phyloP scores from a whole-genome alignment of 768 basidiomycete species.

The Pleurotus tuoliensis region DNA sequence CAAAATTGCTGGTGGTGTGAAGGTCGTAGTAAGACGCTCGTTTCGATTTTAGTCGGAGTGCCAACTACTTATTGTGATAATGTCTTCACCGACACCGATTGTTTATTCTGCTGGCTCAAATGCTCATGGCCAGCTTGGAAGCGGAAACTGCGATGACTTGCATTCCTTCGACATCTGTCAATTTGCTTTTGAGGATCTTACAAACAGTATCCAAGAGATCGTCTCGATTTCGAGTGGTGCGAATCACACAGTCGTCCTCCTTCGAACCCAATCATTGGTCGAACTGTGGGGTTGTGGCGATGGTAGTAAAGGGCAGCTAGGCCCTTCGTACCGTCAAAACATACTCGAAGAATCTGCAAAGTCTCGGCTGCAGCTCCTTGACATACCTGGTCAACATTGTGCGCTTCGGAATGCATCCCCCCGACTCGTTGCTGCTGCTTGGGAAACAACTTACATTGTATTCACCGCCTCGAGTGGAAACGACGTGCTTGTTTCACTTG shows the following conservation, averaged over 20 bases:
- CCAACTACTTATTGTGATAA: too few relatives aligned
- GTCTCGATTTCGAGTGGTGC: constrained; percentile 63
- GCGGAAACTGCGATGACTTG: constrained; percentile 41
- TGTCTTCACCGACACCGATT: neutral
- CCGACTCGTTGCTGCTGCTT: constrained; percentile 58
- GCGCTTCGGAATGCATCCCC: constrained; percentile 38
- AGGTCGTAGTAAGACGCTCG: too few relatives aligned
- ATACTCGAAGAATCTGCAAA: constrained; percentile 14
- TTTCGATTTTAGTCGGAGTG: too few relatives aligned
- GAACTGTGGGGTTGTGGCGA: constrained; percentile 74
- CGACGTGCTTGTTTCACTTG: constrained; percentile 73
- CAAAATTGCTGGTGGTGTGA: too few relatives aligned
- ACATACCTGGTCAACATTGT: constrained; percentile 29
- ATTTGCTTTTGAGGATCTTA: constrained; percentile 20
- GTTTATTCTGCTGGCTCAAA: constrained; percentile 37
- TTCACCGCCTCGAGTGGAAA: constrained; percentile 36
- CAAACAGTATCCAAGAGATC: constrained; percentile 23
- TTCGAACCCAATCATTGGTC: constrained; percentile 28
- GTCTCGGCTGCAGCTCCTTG: constrained; percentile 45
- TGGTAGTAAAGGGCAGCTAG: constrained; percentile 69
- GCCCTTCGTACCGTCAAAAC: constrained; percentile 30
- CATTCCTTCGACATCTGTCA: constrained; percentile 37
- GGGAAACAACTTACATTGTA: constrained; percentile 83
- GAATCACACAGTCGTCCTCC: constrained; percentile 73
- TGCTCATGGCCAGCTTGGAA: constrained; percentile 49